Base-by-base conservation (phyloP, 768 basidiomycete genomes). In the Inosperma sp. region DNA sequence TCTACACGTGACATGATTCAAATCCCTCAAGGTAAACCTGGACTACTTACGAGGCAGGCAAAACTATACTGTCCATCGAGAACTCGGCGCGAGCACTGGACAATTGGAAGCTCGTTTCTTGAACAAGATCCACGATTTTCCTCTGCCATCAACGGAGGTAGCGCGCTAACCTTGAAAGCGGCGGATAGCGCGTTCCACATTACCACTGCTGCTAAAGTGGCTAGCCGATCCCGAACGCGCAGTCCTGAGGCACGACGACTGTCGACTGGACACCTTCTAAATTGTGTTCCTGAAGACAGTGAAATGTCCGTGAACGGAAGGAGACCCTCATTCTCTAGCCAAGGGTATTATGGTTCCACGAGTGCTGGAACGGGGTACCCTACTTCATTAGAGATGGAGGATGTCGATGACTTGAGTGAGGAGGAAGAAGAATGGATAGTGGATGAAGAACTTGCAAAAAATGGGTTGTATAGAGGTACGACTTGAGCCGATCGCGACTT, bases 361-460 rank as follows among this genome's bases (percentile, higher is more conserved):
- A n/a, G n/a, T 27, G 8, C 46, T 7, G 12, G 17, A 33, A 34
- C 58, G 14, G 54, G 48, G 23, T 55, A 51, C n/a, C 54, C 40
- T 47, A 37, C 41, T 25, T 53, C 19, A 12, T 58, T 66, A 37
- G 35, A 21, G 21, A 51, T 52, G 36, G 60, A 54, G 5, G 57
- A 61, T 26, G 64, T 62, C 6, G 69, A 64, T 7, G 59, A 59
- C 3, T 31, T 60, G 7, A 59, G 49, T 45, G 72, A 70, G 8
- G 68, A 69, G n/a, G 73, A 72, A 48, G 66, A 66, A 37, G 62
- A 66, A 46, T 65, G 56, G 60, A 42, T 67, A 14, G 46, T 68
- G 56, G 67, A 70, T 25, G 62, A 67, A 49, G 66, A 63, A 29
- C 61, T 69, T 6, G 67, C 63, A 2, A 61, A 51, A 34, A 62